Conservation (phyloP, 2,329 filamentous ascomycete species). For the Alternaria solani region DNA sequence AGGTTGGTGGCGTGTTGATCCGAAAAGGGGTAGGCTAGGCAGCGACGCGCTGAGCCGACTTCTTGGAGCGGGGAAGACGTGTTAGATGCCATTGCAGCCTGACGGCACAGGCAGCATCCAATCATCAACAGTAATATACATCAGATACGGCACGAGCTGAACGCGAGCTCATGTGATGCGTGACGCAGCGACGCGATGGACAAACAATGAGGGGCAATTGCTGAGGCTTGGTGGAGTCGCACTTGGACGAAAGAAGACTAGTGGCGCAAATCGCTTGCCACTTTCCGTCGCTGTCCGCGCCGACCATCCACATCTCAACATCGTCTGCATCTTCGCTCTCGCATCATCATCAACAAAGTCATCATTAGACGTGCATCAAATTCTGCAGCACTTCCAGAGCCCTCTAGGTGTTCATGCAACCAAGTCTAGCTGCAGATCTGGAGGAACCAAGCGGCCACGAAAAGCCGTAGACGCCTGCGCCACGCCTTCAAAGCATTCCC, state of each 20-base stretch:
- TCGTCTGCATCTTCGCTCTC: neutral
- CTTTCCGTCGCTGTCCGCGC: neutral
- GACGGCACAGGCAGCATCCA: slow-evolving; percentile 7
- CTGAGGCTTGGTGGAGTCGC: neutral
- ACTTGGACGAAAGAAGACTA: neutral
- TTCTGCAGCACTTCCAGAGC: neutral
- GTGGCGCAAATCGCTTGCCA: neutral
- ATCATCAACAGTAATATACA: neutral
- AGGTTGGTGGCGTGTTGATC: slow-evolving; percentile 31
- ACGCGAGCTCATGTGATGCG: slow-evolving; percentile 12
- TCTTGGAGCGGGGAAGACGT: neutral
- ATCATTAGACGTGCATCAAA: neutral
- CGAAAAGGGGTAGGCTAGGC: slow-evolving; percentile 19
- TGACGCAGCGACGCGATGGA: neutral
- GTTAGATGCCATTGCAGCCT: slow-evolving; percentile 7
- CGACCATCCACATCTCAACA: neutral
- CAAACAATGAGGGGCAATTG: neutral
- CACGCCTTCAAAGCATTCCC: neutral
- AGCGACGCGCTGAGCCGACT: slow-evolving; percentile 3
- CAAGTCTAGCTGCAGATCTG: neutral
- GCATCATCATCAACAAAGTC: neutral
- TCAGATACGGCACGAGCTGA: neutral
- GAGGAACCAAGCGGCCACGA: neutral
- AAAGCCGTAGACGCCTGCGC: neutral
- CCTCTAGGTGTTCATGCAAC: too few relatives aligned